A percentile compares a stretch with the other conserved stretches of the same genome.
phyloP scores from a whole-genome alignment of 225 moss, liverwort and hornwort species.

The Polytrichum formosum region DNA sequence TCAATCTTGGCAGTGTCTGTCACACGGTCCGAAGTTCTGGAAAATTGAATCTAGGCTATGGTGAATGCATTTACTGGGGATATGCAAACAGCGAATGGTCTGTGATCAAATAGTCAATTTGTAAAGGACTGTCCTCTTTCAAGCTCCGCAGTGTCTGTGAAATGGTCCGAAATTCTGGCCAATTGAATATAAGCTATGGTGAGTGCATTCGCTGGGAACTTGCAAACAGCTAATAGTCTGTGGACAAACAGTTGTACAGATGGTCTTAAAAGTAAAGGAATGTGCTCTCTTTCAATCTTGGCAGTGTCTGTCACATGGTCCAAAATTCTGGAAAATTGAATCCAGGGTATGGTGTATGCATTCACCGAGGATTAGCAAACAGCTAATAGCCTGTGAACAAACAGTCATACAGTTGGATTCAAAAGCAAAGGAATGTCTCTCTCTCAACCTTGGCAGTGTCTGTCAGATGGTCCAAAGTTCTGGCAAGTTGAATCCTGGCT shows the following conservation, averaged over 20 bases:
- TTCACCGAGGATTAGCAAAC: neutral
- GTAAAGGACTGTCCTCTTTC: neutral
- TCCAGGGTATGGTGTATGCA: no score
- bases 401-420: neutral
- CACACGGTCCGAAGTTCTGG: neutral
- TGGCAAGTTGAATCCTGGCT: neutral
- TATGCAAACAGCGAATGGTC: no score
- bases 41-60: neutral
- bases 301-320: neutral
- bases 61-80: neutral
- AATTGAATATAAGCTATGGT: no score
- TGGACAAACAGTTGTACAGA: neutral
- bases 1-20: slow-evolving; percentile 2
- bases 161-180: no score
- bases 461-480: neutral
- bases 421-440: neutral
- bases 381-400: neutral
- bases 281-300: neutral
- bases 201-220: no score
- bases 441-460: neutral
- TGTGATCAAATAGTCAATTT: neutral
- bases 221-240: no score
- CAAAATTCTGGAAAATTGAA: neutral
- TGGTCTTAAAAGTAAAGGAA: neutral
- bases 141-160: neutral